Conservation (phyloP, 2,329 filamentous ascomycete species). For the Ceratocystis alfenasii region DNA sequence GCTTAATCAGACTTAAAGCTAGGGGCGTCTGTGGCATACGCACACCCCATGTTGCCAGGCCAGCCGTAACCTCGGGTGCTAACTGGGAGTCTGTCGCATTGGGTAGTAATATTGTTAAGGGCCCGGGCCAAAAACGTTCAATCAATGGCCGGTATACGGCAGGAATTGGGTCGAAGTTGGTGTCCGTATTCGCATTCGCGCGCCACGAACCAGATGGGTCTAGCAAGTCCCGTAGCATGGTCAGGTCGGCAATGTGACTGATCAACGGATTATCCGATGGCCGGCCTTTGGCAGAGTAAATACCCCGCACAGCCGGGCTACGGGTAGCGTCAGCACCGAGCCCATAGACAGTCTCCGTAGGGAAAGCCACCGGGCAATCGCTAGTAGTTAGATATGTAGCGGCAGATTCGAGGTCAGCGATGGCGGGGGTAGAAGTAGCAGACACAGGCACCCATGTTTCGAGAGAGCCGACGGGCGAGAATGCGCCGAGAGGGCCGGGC, state of each 20-base stretch:
- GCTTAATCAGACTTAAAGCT: slow-evolving; percentile 75
- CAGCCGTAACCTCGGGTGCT: slow-evolving; percentile 85
- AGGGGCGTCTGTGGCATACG: slow-evolving; percentile 72
- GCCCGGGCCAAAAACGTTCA: slow-evolving; percentile 81
- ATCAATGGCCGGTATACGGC: slow-evolving; percentile 68
- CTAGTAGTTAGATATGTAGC: slow-evolving; percentile 52
- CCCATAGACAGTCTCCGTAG: slow-evolving; percentile 95
- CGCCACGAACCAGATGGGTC: slow-evolving; percentile 25
- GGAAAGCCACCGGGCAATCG: slow-evolving; percentile 78
- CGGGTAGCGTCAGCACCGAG: slow-evolving; percentile 91
- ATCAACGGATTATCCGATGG: slow-evolving; percentile 94
- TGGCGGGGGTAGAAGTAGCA: slow-evolving; percentile 21
- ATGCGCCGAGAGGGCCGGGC: slow-evolving; percentile 30
- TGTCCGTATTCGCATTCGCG: slow-evolving; percentile 11
- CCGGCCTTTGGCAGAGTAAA: slow-evolving; percentile 79
- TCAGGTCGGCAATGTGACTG: slow-evolving; percentile 72
- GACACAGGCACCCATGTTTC: slow-evolving; percentile 35
- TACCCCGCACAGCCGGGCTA: slow-evolving; percentile 72
- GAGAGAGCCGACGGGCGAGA: slow-evolving; percentile 29
- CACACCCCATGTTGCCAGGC: slow-evolving; percentile 71
- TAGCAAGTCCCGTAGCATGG: slow-evolving; percentile 59
- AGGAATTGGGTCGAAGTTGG: slow-evolving; percentile 43
- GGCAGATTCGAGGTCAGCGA: slow-evolving; percentile 46
- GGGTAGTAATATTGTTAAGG: slow-evolving; percentile 78
- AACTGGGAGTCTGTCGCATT: slow-evolving; percentile 58